A percentile compares a stretch with the other conserved stretches of the same genome.
Evolutionary conservation across 2,329 filamentous ascomycete genomes (phyloP).

Genomic region (Fusarium longipes): DNA sequence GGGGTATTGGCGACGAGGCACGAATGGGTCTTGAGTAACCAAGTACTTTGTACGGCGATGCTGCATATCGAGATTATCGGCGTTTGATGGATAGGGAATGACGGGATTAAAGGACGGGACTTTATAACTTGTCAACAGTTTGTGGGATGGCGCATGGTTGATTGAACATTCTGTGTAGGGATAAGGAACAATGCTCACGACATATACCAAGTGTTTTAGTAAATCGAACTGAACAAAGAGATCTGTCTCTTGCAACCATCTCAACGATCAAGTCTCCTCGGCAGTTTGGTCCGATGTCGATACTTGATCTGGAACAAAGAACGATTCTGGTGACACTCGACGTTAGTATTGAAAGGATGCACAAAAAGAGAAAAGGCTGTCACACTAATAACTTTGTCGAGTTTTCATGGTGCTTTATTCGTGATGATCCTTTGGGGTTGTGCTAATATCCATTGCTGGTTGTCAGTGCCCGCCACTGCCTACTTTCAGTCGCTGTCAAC

Average conservation of each 20-base stretch:
- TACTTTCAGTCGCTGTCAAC: background rate
- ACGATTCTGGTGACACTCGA: conserved; percentile 25
- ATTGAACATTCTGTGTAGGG: conserved; percentile 19
- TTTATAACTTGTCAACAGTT: conserved; percentile 7
- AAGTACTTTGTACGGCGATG: conserved; percentile 12
- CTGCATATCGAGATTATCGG: conserved; percentile 26
- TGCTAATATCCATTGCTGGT: conserved; percentile 2
- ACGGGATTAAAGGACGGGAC: conserved; percentile 1
- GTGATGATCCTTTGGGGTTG: background rate
- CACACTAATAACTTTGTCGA: conserved; percentile 14
- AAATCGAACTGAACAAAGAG: conserved; percentile 28
- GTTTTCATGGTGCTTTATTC: background rate
- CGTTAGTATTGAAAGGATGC: conserved; percentile 9
- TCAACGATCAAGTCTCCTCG: background rate
- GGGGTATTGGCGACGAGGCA: conserved; percentile 86
- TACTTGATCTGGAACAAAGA: conserved; percentile 35
- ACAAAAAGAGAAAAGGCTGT: conserved; percentile 18
- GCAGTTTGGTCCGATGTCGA: conserved; percentile 8
- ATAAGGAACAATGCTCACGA: conserved; percentile 15
- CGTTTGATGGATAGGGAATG: conserved; percentile 52
- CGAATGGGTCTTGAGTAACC: conserved; percentile 78
- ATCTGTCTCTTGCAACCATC: background rate
- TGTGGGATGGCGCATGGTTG: conserved; percentile 22
- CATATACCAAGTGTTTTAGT: conserved; percentile 26
- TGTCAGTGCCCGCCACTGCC: conserved; percentile 22